phyloP scores from a whole-genome alignment of 106 monocot genomes.

The Acorus calamus region DNA sequence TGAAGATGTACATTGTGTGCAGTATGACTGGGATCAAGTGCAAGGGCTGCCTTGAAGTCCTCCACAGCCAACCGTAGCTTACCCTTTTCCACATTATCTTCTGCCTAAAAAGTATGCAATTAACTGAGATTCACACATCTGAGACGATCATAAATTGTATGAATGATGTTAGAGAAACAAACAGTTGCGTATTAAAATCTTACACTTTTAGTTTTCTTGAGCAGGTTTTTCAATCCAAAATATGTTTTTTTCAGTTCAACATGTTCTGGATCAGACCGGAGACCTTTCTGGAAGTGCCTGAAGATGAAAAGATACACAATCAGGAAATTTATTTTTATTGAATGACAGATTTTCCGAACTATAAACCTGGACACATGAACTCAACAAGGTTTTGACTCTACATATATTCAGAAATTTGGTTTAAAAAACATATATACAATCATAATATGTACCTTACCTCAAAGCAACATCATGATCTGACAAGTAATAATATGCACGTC shows the following conservation, averaged over 20 bases:
- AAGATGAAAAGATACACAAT: slow-evolving; percentile 5
- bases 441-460: slow-evolving; percentile 33
- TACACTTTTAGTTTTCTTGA: slow-evolving; percentile 90
- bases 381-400: too few relatives aligned
- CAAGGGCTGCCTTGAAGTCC: slow-evolving; percentile 78
- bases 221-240: slow-evolving; percentile 92
- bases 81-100: slow-evolving; percentile 86
- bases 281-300: slow-evolving; percentile 93
- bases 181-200: slow-evolving; percentile 3
- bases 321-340: not conserved
- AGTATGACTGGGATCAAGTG: slow-evolving; percentile 61
- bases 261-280: slow-evolving; percentile 88
- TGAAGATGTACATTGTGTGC: slow-evolving; percentile 85
- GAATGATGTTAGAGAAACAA: too few relatives aligned
- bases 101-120: slow-evolving; percentile 45
- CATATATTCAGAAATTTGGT: too few relatives aligned
- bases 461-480: slow-evolving; percentile 89
- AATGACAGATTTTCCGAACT: too few relatives aligned
- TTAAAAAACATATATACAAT: too few relatives aligned
- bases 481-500: slow-evolving; percentile 97
- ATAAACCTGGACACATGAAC: too few relatives aligned
- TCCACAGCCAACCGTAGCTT: slow-evolving; percentile 79
- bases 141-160: too few relatives aligned
- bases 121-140: too few relatives aligned
- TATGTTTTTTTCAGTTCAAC: slow-evolving; percentile 91